phyloP scores from a whole-genome alignment of 2,329 filamentous ascomycete species.

The Ophiostoma australiae region DNA sequence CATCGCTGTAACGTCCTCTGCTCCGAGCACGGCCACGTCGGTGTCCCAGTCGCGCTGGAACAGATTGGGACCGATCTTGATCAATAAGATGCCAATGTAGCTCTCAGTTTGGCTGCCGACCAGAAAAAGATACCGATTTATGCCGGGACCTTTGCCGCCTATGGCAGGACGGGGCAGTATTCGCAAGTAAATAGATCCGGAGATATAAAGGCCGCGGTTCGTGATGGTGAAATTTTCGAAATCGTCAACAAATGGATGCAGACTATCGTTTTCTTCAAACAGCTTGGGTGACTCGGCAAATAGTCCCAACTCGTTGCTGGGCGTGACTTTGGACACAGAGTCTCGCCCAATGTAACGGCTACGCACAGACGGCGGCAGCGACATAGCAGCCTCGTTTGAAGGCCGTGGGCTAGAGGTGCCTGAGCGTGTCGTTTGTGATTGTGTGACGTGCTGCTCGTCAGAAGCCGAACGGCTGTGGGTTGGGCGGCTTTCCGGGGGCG shows the following conservation, averaged over 20 bases:
- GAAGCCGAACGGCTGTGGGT: background rate
- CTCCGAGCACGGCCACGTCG: conserved; percentile 7
- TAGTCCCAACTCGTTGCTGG: background rate
- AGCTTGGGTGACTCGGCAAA: conserved; percentile 23
- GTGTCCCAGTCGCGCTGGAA: conserved; percentile 23
- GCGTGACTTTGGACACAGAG: background rate
- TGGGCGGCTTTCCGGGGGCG: background rate
- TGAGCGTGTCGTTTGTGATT: background rate
- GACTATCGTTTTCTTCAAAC: conserved; percentile 18
- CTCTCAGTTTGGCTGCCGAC: conserved; percentile 17
- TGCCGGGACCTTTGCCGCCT: background rate
- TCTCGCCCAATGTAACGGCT: background rate
- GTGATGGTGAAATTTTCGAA: conserved; percentile 21
- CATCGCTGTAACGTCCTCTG: background rate
- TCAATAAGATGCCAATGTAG: conserved; percentile 20
- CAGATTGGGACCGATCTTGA: conserved; percentile 24
- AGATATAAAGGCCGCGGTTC: conserved; percentile 21
- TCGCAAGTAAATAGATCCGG: conserved; percentile 19
- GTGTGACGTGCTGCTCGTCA: background rate
- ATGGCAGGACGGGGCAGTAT: background rate
- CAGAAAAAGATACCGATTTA: conserved; percentile 20
- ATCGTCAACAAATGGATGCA: conserved; percentile 21
- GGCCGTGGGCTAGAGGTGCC: background rate
- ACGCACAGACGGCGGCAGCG: background rate
- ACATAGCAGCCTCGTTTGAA: background rate